Evolutionary conservation across 257 asterid species (phyloP), one percentile per base, ranked within the genome.

Genomic region (Anisodus tanguticus): DNA sequence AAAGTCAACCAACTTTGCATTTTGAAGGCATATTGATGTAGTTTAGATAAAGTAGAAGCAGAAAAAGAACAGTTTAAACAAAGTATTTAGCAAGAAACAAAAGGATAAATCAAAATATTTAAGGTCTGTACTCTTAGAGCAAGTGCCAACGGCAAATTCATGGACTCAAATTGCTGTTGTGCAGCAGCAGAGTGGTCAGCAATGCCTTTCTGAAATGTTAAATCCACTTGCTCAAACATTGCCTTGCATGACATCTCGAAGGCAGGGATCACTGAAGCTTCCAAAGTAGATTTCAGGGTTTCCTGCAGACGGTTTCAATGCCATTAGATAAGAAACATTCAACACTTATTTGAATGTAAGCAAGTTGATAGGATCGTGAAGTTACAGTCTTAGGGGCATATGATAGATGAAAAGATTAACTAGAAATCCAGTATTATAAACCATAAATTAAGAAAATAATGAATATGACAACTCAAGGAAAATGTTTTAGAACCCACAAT

Each of bases 211-310:
- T 93, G 98, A 85, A 95, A 93, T 60, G 97, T 80, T 49, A 97
- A 88, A 89, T 95, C 98, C 69, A 97, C 95, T 91, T 93, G 99
- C 92, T 97, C 98, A 86, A 97, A 93, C 98, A 97, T 91, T 72
- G 96, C 86, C 87, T 93, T 87, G 91, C 99, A 97, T 8, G 99
- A 93, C 91, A 89, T 90, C 94, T 97, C 98, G 70, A 97, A 95
- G 31, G 97, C 97, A 83, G 99, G 99, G 82, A 97, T 67, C 54
- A 95, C 97, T 37, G 97, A 92, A 83, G 89, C 89, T 89, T 97
- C 99, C 90, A 97, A 86, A 90, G 90, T 90, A 13, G 94, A 89
- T 86, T 97, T 97, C 87, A 97, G 85, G 4, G 93, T 85, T 83
- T 97, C 99, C 99, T 97, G 95, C 93, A 88, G 8, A 86, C 83